These are phyloP conservation scores for Apiotrichum mycotoxinovorans DNA, from an alignment of 1,284 basidiomycete species.

Conservation along the genomic window DNA sequence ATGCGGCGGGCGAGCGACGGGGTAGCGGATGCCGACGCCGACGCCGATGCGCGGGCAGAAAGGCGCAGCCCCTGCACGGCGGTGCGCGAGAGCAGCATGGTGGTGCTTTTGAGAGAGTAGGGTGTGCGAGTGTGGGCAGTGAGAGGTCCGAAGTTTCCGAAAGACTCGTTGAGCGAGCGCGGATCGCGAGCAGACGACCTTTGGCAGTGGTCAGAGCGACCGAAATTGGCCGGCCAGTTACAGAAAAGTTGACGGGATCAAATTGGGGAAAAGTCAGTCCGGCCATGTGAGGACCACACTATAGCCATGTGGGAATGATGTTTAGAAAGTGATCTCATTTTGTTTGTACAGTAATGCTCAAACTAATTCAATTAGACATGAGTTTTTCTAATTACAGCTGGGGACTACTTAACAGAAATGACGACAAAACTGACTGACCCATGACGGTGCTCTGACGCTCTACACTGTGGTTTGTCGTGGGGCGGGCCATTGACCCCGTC, in stretches of 20 bases:
- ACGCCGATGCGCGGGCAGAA: constrained; percentile 24
- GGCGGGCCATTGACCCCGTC: too few species aligned
- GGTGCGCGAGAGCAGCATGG: constrained; percentile 29
- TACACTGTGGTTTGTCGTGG: too few species aligned
- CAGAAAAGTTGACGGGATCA: constrained; percentile 3
- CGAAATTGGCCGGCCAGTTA: constrained; percentile 16
- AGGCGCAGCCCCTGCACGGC: constrained; percentile 19
- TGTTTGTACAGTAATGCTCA: too few species aligned
- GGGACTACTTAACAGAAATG: too few species aligned
- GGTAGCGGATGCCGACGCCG: constrained; percentile 8
- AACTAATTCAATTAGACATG: not conserved
- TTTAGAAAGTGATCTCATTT: not conserved
- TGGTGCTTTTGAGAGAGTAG: too few species aligned
- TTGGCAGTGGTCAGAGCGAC: not conserved
- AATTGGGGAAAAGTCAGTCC: not conserved
- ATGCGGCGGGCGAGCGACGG: constrained; percentile 2
- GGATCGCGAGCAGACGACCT: not conserved
- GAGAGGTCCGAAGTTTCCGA: not conserved
- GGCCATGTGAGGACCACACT: too few species aligned
- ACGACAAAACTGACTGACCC: too few species aligned
- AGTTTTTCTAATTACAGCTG: not conserved
- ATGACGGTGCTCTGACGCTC: too few species aligned
- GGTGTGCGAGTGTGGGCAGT: not conserved
- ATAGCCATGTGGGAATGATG: not conserved
- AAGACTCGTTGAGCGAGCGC: not conserved